Evolutionary conservation across 495 filamentous ascomycete species (phyloP), one percentile per base, ranked within the genome.

Genomic region (Aspergillus baeticus): DNA sequence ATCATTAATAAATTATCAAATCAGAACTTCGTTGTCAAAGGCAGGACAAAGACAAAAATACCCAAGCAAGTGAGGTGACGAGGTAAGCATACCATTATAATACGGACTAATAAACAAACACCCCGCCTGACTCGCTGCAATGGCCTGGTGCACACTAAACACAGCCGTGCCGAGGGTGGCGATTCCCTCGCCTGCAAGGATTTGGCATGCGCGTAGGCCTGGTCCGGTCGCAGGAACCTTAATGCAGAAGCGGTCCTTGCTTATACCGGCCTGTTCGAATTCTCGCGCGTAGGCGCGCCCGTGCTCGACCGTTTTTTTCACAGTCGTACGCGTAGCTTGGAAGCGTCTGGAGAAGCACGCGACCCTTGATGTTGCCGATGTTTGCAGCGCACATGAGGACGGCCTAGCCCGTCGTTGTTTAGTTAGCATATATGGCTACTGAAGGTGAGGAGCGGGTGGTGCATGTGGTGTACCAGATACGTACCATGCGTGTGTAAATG

Each of bases 151-250:
- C n/a, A 84, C 60, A 14, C 76, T 77, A 60, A 84, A 85, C 7
- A 86, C 56, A 2, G 80, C 78, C 0, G 84, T 86, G 3, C 79
- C 82, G 5, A 86, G 63, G 0, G 84, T 84, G 11, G 69, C 60
- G 49, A 83, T 80, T 0, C 77, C 78, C 44, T 71, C 57, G 8
- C 59, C 62, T 51, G 79, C 68, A 15, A 87, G 66, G 23, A 70
- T 70, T 8, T 70, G 69, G 61, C 81, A 84, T 15, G 79, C 82
- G 55, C 74, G 76, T 13, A 85, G 59, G 5, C 81, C 84, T 49
- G 83, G 79, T 66, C 81, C 83, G 1, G 82, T 86, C 14, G 74
- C 66, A 2, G 82, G 80, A 44, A 87, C 77, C 58, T 86, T 86
- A 65, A 85, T 80, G 47, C 78, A 83, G 42, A 85, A 68, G 50